Base-by-base conservation (phyloP, 2,329 filamentous ascomycete species). In the Aspergillus luchuensis region DNA sequence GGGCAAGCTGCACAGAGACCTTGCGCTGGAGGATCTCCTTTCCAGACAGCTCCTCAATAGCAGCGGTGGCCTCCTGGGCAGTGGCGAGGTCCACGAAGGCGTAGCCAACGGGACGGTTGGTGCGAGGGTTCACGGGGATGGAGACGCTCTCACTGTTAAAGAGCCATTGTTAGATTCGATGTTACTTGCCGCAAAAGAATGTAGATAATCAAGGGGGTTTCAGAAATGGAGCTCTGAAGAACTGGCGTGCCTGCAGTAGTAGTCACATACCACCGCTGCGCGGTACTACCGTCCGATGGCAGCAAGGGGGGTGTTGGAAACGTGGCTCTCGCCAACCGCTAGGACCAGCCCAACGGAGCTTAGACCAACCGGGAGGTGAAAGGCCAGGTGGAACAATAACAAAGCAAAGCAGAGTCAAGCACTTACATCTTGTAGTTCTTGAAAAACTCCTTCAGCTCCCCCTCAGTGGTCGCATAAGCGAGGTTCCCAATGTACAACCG, bases 401-500 rank as follows among this genome's bases (percentile, higher is more conserved):
- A 39, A 23, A 47, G 50, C 13, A 45, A 56, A 11, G 19, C 17
- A 59, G 17, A 67, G 63, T 59, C 60, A 33, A 33, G 13, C 45
- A 91, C 94, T 87, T 87, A 99, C 95, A 99, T 92, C 85, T 95
- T 90, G 87, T 97, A 98, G 82, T 89, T 91, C 87, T 95, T 94
- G 90, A 99, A 99, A 88, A 99, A 99, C 75, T 95, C 91, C 87
- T 96, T 97, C 87, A 99, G 92, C 89, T 97, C 92, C 90, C 91
- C 95, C 91, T 98, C 95, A 81, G 92, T 97, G 89, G 95, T 98
- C 89, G 94, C 93, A 82, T 99, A 99, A 77, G 95, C 95, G 88
- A 99, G 91, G 87, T 99, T 99, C 86, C 95, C 95, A 85, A 99
- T 98, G 85, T 99, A 99, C 76, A 99, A 90, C 85, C 95, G 92